These are phyloP conservation scores for Diversispora eburnea DNA, from an alignment of 192 early-diverging fungal species.

Conservation along the genomic window DNA sequence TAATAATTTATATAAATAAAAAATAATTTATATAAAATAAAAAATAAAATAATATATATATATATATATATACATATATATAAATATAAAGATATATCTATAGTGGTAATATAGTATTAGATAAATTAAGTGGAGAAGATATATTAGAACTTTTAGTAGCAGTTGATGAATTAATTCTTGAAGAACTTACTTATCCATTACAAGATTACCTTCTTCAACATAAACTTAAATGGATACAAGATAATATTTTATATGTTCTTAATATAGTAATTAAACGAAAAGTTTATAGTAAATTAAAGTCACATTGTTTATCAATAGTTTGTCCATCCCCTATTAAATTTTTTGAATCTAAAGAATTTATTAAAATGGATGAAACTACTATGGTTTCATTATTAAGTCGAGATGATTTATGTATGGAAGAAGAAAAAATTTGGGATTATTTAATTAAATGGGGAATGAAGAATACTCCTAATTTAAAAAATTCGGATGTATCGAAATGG, in stretches of 20 bases:
- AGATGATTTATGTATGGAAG: constrained; percentile 29
- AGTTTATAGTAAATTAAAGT: constrained; percentile 12
- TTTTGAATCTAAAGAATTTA: constrained; percentile 28
- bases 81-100: constrained; percentile 31
- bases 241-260: constrained; percentile 21
- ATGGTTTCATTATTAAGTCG: constrained; percentile 14
- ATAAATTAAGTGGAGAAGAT: constrained; percentile 15
- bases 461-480: constrained; percentile 15
- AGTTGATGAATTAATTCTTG: constrained; percentile 22
- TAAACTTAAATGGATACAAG: constrained; percentile 21
- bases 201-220: constrained; percentile 14
- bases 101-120: constrained; percentile 6
- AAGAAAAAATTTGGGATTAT: constrained; percentile 27
- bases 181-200: constrained; percentile 12
- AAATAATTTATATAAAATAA: too few relatives aligned
- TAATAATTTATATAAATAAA: not conserved
- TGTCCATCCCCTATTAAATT: constrained; percentile 21
- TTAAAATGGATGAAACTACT: constrained; percentile 18
- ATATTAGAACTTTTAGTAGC: constrained; percentile 16
- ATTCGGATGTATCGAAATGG: constrained; percentile 18
- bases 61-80: not conserved
- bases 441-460: constrained; percentile 23
- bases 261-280: constrained; percentile 14
- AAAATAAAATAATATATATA: not conserved
- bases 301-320: constrained; percentile 26